phyloP scores from a whole-genome alignment of 2,329 filamentous ascomycete species.

The Colletotrichum costaricense region DNA sequence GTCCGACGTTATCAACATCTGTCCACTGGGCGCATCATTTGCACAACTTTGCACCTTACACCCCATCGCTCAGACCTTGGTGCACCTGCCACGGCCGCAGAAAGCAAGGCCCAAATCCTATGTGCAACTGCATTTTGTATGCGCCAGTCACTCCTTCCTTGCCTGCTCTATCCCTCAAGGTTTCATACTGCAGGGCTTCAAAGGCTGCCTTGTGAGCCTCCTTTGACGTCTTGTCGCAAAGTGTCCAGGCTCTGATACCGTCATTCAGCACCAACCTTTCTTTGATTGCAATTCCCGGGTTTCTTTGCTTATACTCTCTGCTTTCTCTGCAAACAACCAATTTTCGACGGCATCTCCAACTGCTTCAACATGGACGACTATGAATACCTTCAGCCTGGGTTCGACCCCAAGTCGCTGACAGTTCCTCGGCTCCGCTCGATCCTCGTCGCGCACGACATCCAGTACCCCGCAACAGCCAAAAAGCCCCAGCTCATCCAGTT shows the following conservation, averaged over 20 bases:
- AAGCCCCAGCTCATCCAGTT: constrained; percentile 89
- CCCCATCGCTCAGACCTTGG: constrained; percentile 23
- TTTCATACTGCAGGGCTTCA: background rate
- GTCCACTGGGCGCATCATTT: constrained; percentile 21
- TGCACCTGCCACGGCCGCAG: constrained; percentile 29
- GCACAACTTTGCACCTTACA: constrained; percentile 29
- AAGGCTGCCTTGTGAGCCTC: constrained; percentile 8
- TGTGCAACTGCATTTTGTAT: constrained; percentile 14
- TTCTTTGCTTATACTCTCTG: background rate
- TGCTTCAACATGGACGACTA: constrained; percentile 67
- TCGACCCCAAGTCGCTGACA: constrained; percentile 86
- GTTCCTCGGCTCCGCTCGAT: constrained; percentile 91
- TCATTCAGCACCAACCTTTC: background rate
- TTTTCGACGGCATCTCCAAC: background rate
- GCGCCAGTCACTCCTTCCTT: background rate
- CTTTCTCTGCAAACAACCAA: background rate
- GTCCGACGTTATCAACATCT: constrained; percentile 30
- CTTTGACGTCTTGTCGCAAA: constrained; percentile 26
- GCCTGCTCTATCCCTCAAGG: background rate
- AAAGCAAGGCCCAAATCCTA: constrained; percentile 19
- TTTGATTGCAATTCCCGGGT: constrained; percentile 6
- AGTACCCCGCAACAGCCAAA: constrained; percentile 90
- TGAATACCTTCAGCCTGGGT: constrained; percentile 88
- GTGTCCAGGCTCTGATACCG: constrained; percentile 20
- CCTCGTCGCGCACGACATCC: constrained; percentile 86